Evolutionary conservation across 176 grass and related monocot species (phyloP).

Genomic region (Canna indica): DNA sequence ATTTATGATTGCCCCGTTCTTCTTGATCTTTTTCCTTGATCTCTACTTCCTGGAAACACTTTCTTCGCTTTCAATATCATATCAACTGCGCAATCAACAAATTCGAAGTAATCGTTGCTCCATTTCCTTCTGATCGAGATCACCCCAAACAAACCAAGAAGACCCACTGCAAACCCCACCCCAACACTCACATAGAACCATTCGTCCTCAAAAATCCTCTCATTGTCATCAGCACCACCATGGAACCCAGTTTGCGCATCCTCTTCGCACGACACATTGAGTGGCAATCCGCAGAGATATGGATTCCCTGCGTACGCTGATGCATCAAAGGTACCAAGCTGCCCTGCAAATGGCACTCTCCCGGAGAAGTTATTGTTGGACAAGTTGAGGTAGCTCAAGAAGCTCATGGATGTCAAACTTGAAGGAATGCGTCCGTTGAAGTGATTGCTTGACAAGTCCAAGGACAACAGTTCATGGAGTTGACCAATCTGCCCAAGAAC

Average conservation of each 20-base stretch:
- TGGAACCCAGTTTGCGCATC: not conserved
- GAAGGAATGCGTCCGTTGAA: slow-evolving; percentile 16
- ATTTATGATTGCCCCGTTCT: not conserved
- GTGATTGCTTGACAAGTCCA: slow-evolving; percentile 26
- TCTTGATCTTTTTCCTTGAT: not conserved
- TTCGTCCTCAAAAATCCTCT: not conserved
- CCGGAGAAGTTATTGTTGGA: slow-evolving; percentile 31
- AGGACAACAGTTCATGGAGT: slow-evolving; percentile 1
- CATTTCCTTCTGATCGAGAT: slow-evolving; percentile 1
- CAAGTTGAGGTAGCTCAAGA: slow-evolving; percentile 19
- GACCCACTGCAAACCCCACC: not conserved
- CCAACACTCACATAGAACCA: slow-evolving; percentile 15
- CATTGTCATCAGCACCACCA: not conserved
- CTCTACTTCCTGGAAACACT: not conserved
- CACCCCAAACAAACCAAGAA: slow-evolving; percentile 5
- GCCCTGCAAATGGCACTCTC: slow-evolving; percentile 15
- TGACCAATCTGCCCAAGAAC: not conserved
- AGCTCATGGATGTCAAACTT: slow-evolving; percentile 12
- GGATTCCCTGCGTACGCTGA: slow-evolving; percentile 18
- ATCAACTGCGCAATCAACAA: not conserved
- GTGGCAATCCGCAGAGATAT: slow-evolving; percentile 18
- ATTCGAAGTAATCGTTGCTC: slow-evolving; percentile 1
- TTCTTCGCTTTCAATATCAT: not conserved
- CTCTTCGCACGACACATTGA: not conserved
- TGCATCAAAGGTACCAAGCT: slow-evolving; percentile 8